A percentile compares a stretch with the other conserved stretches of the same genome.
Conservation (phyloP, 495 filamentous ascomycete genomes). For the Durotheca rogersii region DNA sequence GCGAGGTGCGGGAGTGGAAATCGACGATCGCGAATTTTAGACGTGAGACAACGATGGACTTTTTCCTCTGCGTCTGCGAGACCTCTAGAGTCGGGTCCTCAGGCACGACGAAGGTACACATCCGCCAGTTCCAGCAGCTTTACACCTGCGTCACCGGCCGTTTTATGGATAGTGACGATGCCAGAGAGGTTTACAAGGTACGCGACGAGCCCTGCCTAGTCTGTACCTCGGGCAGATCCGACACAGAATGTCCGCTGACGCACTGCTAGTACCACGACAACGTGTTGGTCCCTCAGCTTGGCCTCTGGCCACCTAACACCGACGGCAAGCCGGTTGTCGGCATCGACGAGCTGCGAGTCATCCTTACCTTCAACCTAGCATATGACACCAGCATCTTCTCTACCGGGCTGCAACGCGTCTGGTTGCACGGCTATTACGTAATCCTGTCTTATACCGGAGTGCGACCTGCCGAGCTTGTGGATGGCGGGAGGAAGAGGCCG, state of each 20-base stretch:
- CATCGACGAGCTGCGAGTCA: constrained; percentile 24
- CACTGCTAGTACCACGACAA: constrained; percentile 21
- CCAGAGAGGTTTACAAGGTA: constrained; percentile 35
- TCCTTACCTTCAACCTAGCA: constrained; percentile 33
- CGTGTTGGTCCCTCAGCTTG: constrained; percentile 10
- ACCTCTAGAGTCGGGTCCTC: constrained; percentile 22
- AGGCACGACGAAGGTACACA: constrained; percentile 23
- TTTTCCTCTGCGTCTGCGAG: constrained; percentile 30
- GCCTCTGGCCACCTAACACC: constrained; percentile 20
- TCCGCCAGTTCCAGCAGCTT: constrained; percentile 33
- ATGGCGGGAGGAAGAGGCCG: constrained; percentile 17
- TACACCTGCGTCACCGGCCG: constrained; percentile 23
- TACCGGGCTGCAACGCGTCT: constrained; percentile 24
- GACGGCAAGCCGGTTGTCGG: constrained; percentile 27
- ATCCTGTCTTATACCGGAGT: constrained; percentile 17
- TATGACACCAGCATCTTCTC: constrained; percentile 31
- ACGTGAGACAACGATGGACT: too few species aligned
- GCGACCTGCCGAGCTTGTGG: constrained; percentile 21
- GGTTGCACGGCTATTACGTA: constrained; percentile 19
- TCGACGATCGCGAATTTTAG: too few species aligned
- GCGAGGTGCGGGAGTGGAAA: too few species aligned
- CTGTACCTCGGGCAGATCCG: too few species aligned
- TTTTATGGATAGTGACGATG: constrained; percentile 30
- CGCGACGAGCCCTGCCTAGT: not conserved
- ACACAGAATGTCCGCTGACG: constrained; percentile 12